These are phyloP conservation scores for Larix kaempferi DNA, from an alignment of 75 land plant genomes.

Conservation along the genomic window DNA sequence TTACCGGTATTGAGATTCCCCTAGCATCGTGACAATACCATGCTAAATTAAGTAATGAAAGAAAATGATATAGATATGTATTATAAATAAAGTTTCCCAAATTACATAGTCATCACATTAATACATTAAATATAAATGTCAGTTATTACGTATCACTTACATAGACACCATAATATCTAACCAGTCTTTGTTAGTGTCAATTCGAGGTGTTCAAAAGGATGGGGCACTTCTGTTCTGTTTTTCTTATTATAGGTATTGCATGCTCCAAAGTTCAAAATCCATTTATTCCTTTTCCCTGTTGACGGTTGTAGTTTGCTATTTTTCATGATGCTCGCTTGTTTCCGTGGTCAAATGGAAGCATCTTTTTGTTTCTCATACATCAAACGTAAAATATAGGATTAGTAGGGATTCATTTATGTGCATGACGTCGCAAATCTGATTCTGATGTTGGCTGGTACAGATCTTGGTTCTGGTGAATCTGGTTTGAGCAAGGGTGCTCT, in stretches of 20 bases:
- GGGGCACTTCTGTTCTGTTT: background rate
- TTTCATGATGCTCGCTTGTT: constrained; percentile 1
- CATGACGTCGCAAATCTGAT: background rate
- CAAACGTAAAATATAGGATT: background rate
- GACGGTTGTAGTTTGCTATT: background rate
- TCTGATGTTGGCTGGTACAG: constrained; percentile 7
- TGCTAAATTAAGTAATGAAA: too few relatives aligned
- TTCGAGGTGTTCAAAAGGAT: background rate
- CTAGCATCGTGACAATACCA: too few relatives aligned
- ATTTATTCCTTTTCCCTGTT: background rate
- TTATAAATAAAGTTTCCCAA: too few relatives aligned
- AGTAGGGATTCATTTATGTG: constrained; percentile 2
- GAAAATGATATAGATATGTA: too few relatives aligned
- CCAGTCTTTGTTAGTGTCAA: background rate
- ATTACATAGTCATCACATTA: too few relatives aligned
- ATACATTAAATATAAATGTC: too few relatives aligned
- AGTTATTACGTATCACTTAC: too few relatives aligned
- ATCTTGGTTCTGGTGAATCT: constrained; percentile 11
- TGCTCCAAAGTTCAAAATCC: background rate
- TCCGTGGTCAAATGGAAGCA: background rate
- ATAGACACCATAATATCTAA: too few relatives aligned
- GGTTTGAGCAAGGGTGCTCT: constrained; percentile 25
- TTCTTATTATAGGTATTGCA: background rate
- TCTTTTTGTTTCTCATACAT: background rate
- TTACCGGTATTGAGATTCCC: too few relatives aligned